Evolutionary conservation across 768 basidiomycete species (phyloP), one percentile per base, ranked within the genome.

Genomic region (Rhodotorula paludigena): DNA sequence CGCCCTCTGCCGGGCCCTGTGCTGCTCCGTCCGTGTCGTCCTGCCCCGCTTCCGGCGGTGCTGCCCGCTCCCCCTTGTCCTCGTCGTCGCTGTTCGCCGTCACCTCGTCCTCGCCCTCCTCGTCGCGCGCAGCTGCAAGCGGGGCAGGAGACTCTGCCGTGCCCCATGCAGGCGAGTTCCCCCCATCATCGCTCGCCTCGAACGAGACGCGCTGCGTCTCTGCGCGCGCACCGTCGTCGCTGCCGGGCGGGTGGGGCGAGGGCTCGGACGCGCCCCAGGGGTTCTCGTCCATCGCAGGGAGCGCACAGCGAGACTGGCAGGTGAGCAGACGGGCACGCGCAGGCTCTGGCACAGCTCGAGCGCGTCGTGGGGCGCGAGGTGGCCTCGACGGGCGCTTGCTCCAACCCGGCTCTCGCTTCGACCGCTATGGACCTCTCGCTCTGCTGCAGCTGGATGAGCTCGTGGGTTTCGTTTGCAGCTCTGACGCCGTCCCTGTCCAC

Each of bases 221-320:
- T 11, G 35, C 2, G 23, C 7, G 51, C 52, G 53, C 33, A 30
- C 21, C 25, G 2, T 33, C 28, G 9, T n/a, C 2, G 36, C 25
- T 23, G 30, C 12, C 47, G 23, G 25, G 36, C 18, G 12, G 25
- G 51, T 48, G 38, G n/a, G 55, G 63, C 2, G 68, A 61, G 20
- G 63, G 48, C 5, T 59, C 52, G 23, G 63, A 49, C 1, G 36
- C 39, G 14, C 60, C 68, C 68, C 68, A 69, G 18, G 68, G 68
- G 45, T 69, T 69, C 60, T 69, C 68, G 53, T 69, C 62, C 62
- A 64, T 64, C 20, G 16, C 30, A 16, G 28, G 3, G 18, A 54
- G 35, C 18, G 1, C 20, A 8, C 2, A 12, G 23, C 10, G 33
- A 53, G 52, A 7, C 5, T 21, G 23, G 11, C 32, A 23, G n/a